Percentiles rank a stretch among this genome's conserved stretches.
These are phyloP conservation scores for Carex arenaria DNA, from an alignment of 202 grass and related monocot genomes.

Conservation along the genomic window DNA sequence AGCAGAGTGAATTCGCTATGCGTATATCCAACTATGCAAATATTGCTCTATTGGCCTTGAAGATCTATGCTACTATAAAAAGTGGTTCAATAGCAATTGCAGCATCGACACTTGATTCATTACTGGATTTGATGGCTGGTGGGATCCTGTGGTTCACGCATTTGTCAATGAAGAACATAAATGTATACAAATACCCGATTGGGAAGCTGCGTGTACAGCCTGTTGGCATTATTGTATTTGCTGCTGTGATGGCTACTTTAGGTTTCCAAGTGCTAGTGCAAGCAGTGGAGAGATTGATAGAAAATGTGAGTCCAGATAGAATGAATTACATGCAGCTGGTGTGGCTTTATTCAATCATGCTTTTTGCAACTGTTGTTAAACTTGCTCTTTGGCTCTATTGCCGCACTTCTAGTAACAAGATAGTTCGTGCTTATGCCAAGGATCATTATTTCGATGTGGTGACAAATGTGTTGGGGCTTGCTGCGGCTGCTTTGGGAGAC, in stretches of 20 bases:
- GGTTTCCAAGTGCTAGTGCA: conserved; percentile 92
- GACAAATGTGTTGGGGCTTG: conserved; percentile 82
- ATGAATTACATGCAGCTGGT: conserved; percentile 53
- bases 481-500: conserved; percentile 84
- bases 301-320: conserved; percentile 47
- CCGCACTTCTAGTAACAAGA: conserved; percentile 83
- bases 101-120: conserved; percentile 91
- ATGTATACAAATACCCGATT: conserved; percentile 94
- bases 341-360: conserved; percentile 96
- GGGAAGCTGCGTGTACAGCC: conserved; percentile 96
- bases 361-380: conserved; percentile 86
- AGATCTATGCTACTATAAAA: conserved; percentile 89
- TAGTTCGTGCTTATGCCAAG: conserved; percentile 93
- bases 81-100: conserved; percentile 98
- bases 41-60: conserved; percentile 74
- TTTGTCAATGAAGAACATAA: conserved; percentile 90
- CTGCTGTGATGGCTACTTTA: conserved; percentile 93
- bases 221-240: conserved; percentile 93
- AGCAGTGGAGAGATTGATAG: conserved; percentile 73
- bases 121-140: conserved; percentile 95
- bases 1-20: conserved; percentile 86
- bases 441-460: conserved; percentile 99
- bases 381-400: conserved; percentile 88
- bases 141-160: conserved; percentile 98
- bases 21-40: conserved; percentile 94